Conservation (phyloP, 2,329 filamentous ascomycete species). For the Trichoderma koningiopsis region DNA sequence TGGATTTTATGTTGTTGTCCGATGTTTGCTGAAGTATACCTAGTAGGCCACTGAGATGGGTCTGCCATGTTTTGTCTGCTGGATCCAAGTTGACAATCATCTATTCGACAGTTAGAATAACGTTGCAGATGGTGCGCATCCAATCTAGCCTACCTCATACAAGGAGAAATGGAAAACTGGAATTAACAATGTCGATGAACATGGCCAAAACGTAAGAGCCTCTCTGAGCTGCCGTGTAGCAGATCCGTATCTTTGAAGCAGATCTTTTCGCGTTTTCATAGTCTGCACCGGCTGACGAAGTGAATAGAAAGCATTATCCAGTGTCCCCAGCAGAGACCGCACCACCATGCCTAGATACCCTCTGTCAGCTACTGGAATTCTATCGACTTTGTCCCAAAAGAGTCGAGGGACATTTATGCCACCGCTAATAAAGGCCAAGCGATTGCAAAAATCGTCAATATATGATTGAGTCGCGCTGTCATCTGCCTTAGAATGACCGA, state of each 20-base stretch:
- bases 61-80: background rate
- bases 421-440: rapidly evolving
- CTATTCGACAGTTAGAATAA: background rate
- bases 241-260: background rate
- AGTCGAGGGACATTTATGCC: background rate
- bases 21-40: background rate
- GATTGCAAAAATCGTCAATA: background rate
- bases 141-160: background rate
- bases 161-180: background rate
- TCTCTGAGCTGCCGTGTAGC: background rate
- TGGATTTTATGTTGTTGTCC: background rate
- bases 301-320: background rate
- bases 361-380: background rate
- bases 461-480: no score
- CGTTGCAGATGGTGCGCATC: background rate
- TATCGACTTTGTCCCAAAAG: background rate
- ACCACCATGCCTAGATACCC: background rate
- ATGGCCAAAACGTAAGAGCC: background rate
- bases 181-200: background rate
- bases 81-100: background rate
- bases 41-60: background rate
- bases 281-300: background rate
- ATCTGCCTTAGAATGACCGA: background rate
- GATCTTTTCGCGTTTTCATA: background rate
- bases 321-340: background rate